Evolutionary conservation across 305 asterid genomes (phyloP).

Genomic region (Rubia peregrina): DNA sequence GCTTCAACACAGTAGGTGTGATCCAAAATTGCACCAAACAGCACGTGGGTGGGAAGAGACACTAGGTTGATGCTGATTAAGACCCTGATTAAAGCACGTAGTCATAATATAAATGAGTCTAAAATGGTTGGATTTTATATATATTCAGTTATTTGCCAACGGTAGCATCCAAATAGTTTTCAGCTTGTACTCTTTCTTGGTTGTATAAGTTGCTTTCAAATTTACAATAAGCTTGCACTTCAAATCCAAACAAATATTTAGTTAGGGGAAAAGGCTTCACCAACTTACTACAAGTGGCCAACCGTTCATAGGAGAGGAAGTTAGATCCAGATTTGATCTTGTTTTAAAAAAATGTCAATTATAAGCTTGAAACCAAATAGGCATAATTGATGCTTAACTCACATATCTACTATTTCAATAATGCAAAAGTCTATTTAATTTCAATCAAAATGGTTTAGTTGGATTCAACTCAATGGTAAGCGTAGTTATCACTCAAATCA

Average conservation of each 20-base stretch:
- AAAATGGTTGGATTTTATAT: neutral
- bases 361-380: neutral
- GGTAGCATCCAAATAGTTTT: neutral
- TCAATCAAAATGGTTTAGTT: neutral
- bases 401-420: neutral
- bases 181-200: neutral
- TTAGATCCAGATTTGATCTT: constrained; percentile 20
- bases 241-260: neutral
- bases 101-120: neutral
- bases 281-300: constrained; percentile 31
- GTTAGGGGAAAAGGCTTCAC: neutral
- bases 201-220: neutral
- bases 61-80: constrained; percentile 21
- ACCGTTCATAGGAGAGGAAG: constrained; percentile 25
- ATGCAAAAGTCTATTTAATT: neutral
- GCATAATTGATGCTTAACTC: neutral
- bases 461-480: neutral
- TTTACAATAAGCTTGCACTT: neutral
- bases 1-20: no score
- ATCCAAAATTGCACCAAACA: no score
- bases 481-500: neutral
- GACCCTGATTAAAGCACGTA: constrained; percentile 17
- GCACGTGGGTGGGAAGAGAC: constrained; percentile 11
- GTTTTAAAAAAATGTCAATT: constrained; percentile 17
- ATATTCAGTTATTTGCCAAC: neutral